These are phyloP conservation scores for Zelonia costaricensis DNA, from an alignment of 208 protist genomes.

Conservation along the genomic window DNA sequence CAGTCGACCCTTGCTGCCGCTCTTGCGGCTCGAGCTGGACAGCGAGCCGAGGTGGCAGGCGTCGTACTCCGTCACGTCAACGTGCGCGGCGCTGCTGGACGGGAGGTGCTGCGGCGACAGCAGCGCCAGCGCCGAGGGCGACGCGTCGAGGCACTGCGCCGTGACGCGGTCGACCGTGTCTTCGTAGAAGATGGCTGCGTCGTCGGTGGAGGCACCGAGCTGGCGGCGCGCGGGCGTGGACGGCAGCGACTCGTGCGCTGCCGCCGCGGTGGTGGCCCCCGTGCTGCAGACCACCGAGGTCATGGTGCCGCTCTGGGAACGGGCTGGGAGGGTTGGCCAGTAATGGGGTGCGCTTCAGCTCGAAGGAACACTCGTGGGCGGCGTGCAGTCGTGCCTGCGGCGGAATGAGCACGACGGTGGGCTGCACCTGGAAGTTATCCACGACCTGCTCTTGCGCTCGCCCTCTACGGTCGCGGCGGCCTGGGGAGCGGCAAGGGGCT, in stretches of 20 bases:
- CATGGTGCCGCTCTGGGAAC: no score
- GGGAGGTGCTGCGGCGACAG: slow-evolving; percentile 75
- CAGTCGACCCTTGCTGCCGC: slow-evolving; percentile 8
- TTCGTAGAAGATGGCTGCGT: slow-evolving; percentile 81
- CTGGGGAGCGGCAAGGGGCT: no score
- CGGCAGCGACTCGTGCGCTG: slow-evolving; percentile 9
- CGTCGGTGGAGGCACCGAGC: slow-evolving; percentile 71
- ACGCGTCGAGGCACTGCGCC: slow-evolving; percentile 70
- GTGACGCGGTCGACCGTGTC: slow-evolving; percentile 76
- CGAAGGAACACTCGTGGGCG: no score
- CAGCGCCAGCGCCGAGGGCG: slow-evolving; percentile 71
- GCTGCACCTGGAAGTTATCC: no score
- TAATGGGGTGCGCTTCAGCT: no score
- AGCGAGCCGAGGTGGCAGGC: slow-evolving; percentile 40
- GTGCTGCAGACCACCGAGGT: no score
- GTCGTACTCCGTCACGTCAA: slow-evolving; percentile 82
- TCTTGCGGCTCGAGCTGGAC: slow-evolving; percentile 1
- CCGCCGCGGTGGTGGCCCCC: not conserved
- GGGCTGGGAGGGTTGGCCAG: no score
- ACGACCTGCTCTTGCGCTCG: no score
- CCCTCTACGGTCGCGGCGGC: no score
- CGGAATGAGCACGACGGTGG: no score
- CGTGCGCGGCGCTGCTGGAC: slow-evolving; percentile 17
- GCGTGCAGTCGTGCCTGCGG: no score
- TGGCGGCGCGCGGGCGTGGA: slow-evolving; percentile 42